phyloP scores from a whole-genome alignment of 2,329 filamentous ascomycete genomes.

The Teratosphaeria zuluensis region DNA sequence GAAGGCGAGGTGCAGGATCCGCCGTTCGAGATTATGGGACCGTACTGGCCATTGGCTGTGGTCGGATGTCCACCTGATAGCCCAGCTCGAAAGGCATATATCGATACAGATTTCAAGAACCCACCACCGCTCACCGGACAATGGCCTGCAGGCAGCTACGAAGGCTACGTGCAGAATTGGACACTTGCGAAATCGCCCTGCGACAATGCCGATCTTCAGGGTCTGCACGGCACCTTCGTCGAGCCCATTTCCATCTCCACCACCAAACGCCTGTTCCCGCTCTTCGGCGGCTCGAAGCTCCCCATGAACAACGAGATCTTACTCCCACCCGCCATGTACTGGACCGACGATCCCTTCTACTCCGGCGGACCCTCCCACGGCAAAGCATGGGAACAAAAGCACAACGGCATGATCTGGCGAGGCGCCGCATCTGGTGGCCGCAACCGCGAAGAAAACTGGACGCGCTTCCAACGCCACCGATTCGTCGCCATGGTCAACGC shows the following conservation, averaged over 20 bases:
- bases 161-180: constrained; percentile 41
- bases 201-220: constrained; percentile 35
- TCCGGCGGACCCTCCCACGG: constrained; percentile 32
- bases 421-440: constrained; percentile 40
- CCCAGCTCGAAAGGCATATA: constrained; percentile 25
- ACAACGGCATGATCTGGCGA: constrained; percentile 35
- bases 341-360: constrained; percentile 35
- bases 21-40: constrained; percentile 22
- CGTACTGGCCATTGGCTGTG: constrained; percentile 35
- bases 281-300: constrained; percentile 43
- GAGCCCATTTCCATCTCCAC: constrained; percentile 38
- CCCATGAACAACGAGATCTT: constrained; percentile 44
- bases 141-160: constrained; percentile 24
- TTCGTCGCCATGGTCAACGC: constrained; percentile 65
- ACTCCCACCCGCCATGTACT: constrained; percentile 42
- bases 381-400: constrained; percentile 34
- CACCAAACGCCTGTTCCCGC: constrained; percentile 36
- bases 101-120: constrained; percentile 28
- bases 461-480: constrained; percentile 63
- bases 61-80: constrained; percentile 32
- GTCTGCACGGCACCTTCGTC: constrained; percentile 39
- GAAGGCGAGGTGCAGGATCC: constrained; percentile 14
- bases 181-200: constrained; percentile 37
- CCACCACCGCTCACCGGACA: constrained; percentile 25
- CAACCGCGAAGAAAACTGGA: constrained; percentile 51